Percentiles rank a stretch among this genome's conserved stretches.
phyloP scores from a whole-genome alignment of 176 grass and related monocot genomes.

The Musa itinerans region DNA sequence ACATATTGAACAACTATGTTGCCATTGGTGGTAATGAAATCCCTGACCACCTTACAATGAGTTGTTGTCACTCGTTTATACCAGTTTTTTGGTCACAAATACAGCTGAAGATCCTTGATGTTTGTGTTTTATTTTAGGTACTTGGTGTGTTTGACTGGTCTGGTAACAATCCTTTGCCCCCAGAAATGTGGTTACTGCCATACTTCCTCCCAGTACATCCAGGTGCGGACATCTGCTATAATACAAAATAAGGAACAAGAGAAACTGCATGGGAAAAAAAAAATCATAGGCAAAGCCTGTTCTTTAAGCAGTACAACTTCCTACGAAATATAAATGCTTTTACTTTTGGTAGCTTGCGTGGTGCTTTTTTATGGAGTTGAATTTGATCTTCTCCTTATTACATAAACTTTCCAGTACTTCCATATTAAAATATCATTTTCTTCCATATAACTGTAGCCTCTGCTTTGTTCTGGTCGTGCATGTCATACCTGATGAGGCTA shows the following conservation, averaged over 20 bases:
- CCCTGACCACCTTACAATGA: neutral
- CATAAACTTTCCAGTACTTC: too few relatives aligned
- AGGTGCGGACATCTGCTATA: constrained; percentile 25
- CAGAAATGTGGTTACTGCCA: constrained; percentile 87
- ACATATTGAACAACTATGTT: neutral
- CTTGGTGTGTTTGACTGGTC: constrained; percentile 97
- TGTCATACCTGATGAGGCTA: too few relatives aligned
- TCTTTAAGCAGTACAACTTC: too few relatives aligned
- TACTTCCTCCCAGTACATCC: constrained; percentile 81
- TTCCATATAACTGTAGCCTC: too few relatives aligned
- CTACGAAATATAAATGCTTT: too few relatives aligned
- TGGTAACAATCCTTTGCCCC: constrained; percentile 87
- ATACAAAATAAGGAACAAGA: neutral
- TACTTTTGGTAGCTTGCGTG: too few relatives aligned
- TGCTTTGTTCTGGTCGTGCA: too few relatives aligned
- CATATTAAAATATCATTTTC: too few relatives aligned
- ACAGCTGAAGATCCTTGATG: neutral
- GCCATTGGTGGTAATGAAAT: neutral
- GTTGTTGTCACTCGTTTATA: neutral
- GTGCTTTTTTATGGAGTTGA: too few relatives aligned
- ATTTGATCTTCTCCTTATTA: too few relatives aligned
- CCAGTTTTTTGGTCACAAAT: neutral
- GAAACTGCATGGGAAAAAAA: neutral
- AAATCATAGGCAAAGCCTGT: neutral
- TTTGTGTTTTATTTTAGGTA: constrained; percentile 39